These are phyloP conservation scores for Leccinum subtestaceum DNA, from an alignment of 768 basidiomycete genomes.

Conservation along the genomic window DNA sequence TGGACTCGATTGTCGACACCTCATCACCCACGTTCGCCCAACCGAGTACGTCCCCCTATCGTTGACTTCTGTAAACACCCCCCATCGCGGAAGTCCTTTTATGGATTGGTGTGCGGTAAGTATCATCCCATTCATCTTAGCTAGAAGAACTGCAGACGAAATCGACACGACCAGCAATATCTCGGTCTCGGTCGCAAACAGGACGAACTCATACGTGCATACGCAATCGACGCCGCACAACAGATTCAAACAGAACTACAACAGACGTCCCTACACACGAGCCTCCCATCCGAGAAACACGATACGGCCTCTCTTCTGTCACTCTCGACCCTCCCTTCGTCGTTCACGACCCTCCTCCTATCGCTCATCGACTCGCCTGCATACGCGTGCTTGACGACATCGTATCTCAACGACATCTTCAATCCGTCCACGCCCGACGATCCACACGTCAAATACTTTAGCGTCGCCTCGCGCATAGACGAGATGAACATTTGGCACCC, in stretches of 20 bases:
- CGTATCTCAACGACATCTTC: conserved; percentile 76
- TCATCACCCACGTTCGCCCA: conserved; percentile 85
- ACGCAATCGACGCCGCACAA: background rate
- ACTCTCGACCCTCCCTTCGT: conserved; percentile 68
- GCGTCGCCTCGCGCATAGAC: conserved; percentile 76
- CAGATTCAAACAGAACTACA: background rate
- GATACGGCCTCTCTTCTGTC: conserved; percentile 44
- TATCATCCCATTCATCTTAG: conserved; percentile 3
- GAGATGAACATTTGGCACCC: conserved; percentile 83
- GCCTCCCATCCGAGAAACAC: conserved; percentile 18
- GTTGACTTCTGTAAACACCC: conserved; percentile 86
- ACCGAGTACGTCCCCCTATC: conserved; percentile 82
- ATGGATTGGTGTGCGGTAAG: conserved; percentile 98
- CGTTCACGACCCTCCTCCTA: conserved; percentile 84
- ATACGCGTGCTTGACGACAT: conserved; percentile 88
- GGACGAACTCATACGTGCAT: conserved; percentile 18
- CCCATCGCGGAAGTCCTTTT: conserved; percentile 94
- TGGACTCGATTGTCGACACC: conserved; percentile 89
- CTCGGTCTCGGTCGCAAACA: conserved; percentile 82
- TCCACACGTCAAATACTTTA: conserved; percentile 86
- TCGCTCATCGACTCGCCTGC: conserved; percentile 94
- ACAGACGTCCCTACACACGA: background rate
- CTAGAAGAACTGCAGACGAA: conserved; percentile 14
- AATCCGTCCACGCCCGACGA: conserved; percentile 81
- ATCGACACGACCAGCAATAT: conserved; percentile 56